phyloP scores from a whole-genome alignment of 768 basidiomycete genomes.

The Rhodocollybia butyracea region DNA sequence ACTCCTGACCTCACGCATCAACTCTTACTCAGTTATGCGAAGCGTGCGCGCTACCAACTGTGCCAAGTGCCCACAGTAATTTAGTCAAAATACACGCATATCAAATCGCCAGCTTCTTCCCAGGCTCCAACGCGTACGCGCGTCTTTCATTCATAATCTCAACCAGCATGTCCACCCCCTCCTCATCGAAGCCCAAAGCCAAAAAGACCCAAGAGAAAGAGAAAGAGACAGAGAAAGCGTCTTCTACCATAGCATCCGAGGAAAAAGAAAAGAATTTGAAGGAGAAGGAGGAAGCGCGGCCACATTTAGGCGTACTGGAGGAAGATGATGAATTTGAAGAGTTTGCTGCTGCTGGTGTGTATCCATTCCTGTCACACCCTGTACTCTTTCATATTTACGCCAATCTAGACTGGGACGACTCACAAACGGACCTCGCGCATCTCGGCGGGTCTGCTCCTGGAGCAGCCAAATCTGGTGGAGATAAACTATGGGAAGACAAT shows the following conservation, averaged over 20 bases:
- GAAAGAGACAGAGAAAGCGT: too few species aligned
- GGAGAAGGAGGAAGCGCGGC: conserved; percentile 46
- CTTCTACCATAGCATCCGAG: too few species aligned
- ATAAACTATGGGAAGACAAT: conserved; percentile 98
- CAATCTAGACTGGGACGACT: conserved; percentile 86
- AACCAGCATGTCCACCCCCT: conserved; percentile 38
- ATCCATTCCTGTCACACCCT: neutral
- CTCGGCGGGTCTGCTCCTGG: conserved; percentile 71
- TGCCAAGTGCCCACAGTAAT: neutral
- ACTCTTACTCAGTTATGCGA: too few species aligned
- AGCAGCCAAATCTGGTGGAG: conserved; percentile 73
- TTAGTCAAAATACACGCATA: too few species aligned
- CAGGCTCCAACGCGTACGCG: neutral
- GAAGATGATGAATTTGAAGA: conserved; percentile 99
- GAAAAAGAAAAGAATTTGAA: too few species aligned
- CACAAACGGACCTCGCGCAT: conserved; percentile 78
- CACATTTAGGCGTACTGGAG: conserved; percentile 85
- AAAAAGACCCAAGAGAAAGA: conserved; percentile 32
- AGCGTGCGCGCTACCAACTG: neutral
- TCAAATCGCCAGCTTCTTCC: neutral
- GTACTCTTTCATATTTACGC: neutral
- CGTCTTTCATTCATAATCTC: neutral
- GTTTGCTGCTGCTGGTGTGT: conserved; percentile 78
- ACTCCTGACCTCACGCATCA: too few species aligned
- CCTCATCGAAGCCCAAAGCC: conserved; percentile 40